Conservation (phyloP, 306 rosid genomes). For the Begonia loranthoides region DNA sequence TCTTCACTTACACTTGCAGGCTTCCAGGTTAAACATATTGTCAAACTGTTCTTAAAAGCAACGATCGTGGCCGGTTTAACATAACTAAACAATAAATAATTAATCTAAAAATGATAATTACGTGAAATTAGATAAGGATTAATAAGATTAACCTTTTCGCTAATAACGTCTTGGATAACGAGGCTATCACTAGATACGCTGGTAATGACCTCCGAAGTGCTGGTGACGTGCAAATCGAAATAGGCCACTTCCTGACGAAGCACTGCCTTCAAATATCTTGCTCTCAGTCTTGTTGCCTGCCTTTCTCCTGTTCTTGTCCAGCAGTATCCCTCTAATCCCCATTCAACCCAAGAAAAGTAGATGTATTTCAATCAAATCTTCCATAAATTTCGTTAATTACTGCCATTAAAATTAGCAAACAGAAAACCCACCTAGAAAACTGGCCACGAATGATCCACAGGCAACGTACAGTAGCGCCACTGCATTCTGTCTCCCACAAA, state of each 20-base stretch:
- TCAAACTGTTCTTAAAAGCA: too few relatives aligned
- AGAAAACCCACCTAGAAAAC: constrained; percentile 66
- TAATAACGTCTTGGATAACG: constrained; percentile 64
- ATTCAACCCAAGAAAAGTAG: too few relatives aligned
- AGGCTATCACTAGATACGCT: constrained; percentile 77
- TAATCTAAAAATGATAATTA: too few relatives aligned
- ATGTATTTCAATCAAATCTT: too few relatives aligned
- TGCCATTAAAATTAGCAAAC: too few relatives aligned
- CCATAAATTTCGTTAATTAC: too few relatives aligned
- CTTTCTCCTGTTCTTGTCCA: constrained; percentile 97
- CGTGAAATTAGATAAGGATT: too few relatives aligned
- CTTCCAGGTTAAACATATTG: too few relatives aligned
- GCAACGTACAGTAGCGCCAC: constrained; percentile 57
- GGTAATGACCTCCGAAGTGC: constrained; percentile 84
- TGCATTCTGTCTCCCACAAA: constrained; percentile 56
- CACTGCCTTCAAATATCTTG: constrained; percentile 62
- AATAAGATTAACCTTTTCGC: constrained; percentile 56
- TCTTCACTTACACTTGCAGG: too few relatives aligned
- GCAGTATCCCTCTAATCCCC: constrained; percentile 63
- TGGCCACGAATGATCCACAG: constrained; percentile 41
- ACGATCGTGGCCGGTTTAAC: too few relatives aligned
- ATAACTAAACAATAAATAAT: too few relatives aligned
- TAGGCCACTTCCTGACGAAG: constrained; percentile 85
- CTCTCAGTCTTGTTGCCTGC: constrained; percentile 90
- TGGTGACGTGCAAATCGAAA: constrained; percentile 81